These are phyloP conservation scores for Bryoglossum gracile DNA, from an alignment of 495 filamentous ascomycete species.

Conservation along the genomic window DNA sequence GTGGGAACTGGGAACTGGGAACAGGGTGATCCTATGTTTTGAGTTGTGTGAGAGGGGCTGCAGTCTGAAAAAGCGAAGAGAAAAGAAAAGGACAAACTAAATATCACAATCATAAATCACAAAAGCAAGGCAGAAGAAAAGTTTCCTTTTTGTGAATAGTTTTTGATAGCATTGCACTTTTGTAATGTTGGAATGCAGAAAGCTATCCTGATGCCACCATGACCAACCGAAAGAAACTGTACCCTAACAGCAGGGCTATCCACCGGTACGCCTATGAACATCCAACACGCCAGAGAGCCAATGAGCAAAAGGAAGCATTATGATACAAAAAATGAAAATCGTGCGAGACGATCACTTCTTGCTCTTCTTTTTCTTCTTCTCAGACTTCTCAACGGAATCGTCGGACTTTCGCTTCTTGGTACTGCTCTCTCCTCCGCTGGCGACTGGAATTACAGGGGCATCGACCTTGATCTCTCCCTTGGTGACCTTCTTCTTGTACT, in stretches of 20 bases:
- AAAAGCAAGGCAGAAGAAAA: not conserved
- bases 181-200: not conserved
- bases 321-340: constrained; percentile 25
- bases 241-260: not conserved
- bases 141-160: not conserved
- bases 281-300: constrained; percentile 7
- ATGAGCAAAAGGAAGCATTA: constrained; percentile 12
- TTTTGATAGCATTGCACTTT: not conserved
- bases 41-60: not conserved
- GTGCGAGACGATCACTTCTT: constrained; percentile 21
- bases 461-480: constrained; percentile 58
- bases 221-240: not conserved
- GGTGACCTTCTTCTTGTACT: constrained; percentile 65
- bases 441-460: constrained; percentile 48
- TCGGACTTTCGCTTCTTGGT: constrained; percentile 38
- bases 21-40: not conserved
- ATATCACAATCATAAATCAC: not conserved
- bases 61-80: not conserved
- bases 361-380: constrained; percentile 43
- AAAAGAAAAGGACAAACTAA: not conserved
- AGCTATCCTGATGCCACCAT: not conserved
- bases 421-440: constrained; percentile 59
- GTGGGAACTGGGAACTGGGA: too few species aligned
- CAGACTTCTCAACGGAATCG: constrained; percentile 37
- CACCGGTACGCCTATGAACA: constrained; percentile 1